phyloP scores from a whole-genome alignment of 495 filamentous ascomycete genomes.

The Hyaloscypha hepaticicola region DNA sequence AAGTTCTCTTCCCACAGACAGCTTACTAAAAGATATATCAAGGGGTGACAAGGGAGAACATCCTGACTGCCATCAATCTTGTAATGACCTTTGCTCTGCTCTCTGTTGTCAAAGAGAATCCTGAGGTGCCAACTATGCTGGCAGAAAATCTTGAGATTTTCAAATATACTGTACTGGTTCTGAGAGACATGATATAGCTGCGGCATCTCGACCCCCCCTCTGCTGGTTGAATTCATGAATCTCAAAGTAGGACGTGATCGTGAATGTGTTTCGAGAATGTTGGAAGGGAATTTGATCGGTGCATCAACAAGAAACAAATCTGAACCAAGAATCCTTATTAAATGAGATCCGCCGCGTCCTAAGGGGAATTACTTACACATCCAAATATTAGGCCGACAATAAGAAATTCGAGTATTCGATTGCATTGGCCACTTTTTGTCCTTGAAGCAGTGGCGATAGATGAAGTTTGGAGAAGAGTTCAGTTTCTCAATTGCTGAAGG shows the following conservation, averaged over 20 bases:
- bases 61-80: background rate
- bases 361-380: background rate
- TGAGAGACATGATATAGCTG: background rate
- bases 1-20: background rate
- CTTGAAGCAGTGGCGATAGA: background rate
- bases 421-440: background rate
- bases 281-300: background rate
- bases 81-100: background rate
- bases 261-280: background rate
- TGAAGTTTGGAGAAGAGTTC: background rate
- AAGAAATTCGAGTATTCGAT: conserved; percentile 1
- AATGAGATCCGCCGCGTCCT: background rate
- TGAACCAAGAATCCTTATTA: background rate
- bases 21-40: background rate
- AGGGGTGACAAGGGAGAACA: too few relatives aligned
- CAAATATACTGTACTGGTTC: background rate
- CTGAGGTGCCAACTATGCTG: background rate
- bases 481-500: background rate
- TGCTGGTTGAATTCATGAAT: background rate
- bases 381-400: background rate
- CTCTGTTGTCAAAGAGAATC: background rate
- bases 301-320: background rate
- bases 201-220: background rate
- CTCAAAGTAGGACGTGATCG: background rate
- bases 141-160: background rate